phyloP scores from a whole-genome alignment of 1,284 basidiomycete species.

The Ustilago tritici region DNA sequence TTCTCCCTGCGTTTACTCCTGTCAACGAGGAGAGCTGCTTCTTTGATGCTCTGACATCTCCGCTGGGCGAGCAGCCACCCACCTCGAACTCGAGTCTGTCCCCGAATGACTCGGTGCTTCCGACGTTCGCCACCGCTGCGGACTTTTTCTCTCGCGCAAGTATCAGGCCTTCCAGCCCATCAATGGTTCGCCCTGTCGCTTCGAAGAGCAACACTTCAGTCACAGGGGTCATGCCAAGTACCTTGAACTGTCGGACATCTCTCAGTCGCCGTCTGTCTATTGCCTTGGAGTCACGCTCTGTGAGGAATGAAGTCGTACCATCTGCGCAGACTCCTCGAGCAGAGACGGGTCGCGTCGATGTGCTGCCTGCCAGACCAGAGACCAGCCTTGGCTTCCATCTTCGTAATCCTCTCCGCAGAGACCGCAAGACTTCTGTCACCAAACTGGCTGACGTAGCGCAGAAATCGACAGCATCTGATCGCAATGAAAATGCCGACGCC shows the following conservation, averaged over 20 bases:
- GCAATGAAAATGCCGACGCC: not conserved
- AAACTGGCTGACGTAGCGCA: not conserved
- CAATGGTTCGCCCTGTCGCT: constrained; percentile 6
- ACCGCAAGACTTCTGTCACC: constrained; percentile 23
- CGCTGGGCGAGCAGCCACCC: constrained; percentile 19
- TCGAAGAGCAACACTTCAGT: constrained; percentile 10
- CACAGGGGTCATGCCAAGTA: not conserved
- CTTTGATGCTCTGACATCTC: constrained; percentile 39
- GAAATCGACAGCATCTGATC: not conserved
- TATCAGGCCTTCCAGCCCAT: constrained; percentile 10
- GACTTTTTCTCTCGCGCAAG: constrained; percentile 14
- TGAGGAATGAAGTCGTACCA: constrained; percentile 3
- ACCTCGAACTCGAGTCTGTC: constrained; percentile 3
- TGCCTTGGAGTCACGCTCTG: constrained; percentile 21
- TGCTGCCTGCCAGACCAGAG: constrained; percentile 25
- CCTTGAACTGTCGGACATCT: constrained; percentile 2
- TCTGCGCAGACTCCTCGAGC: constrained; percentile 18
- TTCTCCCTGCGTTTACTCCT: constrained; percentile 23
- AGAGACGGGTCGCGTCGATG: not conserved
- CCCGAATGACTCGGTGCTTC: constrained; percentile 20
- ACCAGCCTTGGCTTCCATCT: constrained; percentile 40
- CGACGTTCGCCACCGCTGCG: constrained; percentile 25
- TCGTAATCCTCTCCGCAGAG: constrained; percentile 35
- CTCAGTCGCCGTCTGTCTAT: constrained; percentile 30
- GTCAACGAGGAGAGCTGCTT: constrained; percentile 28